Conservation (phyloP, 805 yeast species). For the Pichia nanzhaoensis region DNA sequence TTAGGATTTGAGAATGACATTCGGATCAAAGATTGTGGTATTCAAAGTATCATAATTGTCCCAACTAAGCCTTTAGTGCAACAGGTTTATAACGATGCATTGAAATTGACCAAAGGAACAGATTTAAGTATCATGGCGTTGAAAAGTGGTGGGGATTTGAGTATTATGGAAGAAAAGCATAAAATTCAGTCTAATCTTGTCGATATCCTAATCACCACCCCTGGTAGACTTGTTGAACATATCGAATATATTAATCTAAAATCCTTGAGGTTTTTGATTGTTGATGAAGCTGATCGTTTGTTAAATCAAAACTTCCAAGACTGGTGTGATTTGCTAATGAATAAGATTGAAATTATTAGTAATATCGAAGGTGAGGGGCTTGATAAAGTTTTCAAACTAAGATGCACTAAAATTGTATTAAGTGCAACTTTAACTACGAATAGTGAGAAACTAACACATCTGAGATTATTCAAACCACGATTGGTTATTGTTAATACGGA, state of each 20-base stretch:
- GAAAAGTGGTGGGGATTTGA: constrained; percentile 37
- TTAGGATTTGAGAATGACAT: constrained; percentile 20
- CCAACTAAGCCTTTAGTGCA: constrained; percentile 85
- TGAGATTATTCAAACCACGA: constrained; percentile 66
- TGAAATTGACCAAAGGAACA: constrained; percentile 57
- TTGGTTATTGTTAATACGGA: constrained; percentile 62
- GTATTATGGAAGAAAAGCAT: constrained; percentile 55
- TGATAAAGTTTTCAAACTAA: constrained; percentile 31
- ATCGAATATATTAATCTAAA: constrained; percentile 38
- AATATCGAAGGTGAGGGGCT: constrained; percentile 18
- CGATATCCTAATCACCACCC: constrained; percentile 65
- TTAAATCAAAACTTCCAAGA: constrained; percentile 88
- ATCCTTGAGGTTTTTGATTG: constrained; percentile 53
- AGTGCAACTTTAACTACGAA: constrained; percentile 93
- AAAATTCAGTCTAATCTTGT: constrained; percentile 43
- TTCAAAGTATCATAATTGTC: constrained; percentile 71
- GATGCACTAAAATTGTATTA: constrained; percentile 62
- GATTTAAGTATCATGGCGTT: constrained; percentile 57
- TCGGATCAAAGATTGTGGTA: constrained; percentile 36
- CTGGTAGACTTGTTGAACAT: constrained; percentile 82
- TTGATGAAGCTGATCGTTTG: constrained; percentile 79
- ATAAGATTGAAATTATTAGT: constrained; percentile 32
- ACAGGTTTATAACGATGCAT: constrained; percentile 70
- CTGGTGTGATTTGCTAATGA: constrained; percentile 65
- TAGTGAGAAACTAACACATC: constrained; percentile 73